Evolutionary conservation across 1,284 basidiomycete genomes (phyloP), one percentile per base, ranked within the genome.

Genomic region (Moesziomyces globuligerus): DNA sequence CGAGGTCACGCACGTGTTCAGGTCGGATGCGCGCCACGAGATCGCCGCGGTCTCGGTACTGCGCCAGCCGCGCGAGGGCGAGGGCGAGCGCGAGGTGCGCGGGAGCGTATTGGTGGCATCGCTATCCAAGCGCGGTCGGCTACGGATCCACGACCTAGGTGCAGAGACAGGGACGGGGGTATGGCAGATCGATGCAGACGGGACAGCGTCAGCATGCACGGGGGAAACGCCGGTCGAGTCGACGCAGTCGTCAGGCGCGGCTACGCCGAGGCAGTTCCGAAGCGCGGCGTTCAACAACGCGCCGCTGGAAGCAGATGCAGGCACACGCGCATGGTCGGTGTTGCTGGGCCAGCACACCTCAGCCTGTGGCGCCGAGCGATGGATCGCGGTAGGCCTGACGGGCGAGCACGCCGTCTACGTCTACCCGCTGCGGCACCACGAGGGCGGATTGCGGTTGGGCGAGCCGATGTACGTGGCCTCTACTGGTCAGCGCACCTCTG

Each of bases 211-310:
- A 4, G 11, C 32, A 17, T 7, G 15, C 32, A 34, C 41, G n/a
- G n/a, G n/a, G n/a, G n/a, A n/a, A n/a, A n/a, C n/a, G n/a, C n/a
- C n/a, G n/a, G n/a, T n/a, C 24, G 41, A 25, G 11, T 25, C 45
- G 26, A 20, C 34, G 4, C 20, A 45, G 48, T 8, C 37, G 34
- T 57, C 60, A 4, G 48, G 55, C 10, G 34, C 48, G 13, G 43
- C 37, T 17, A 60, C 59, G n/a, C 59, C 55, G 7, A 20, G 52
- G 21, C 29, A 24, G 3, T 70, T 48, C 34, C 67, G 67, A 24
- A 65, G 61, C 26, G 52, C 43, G 0, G 61, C 60, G 7, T 70
- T 65, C 53, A 57, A 71, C 57, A 61, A 66, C 29, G 68, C 68
- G 3, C 57, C 58, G 3, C 18, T 44, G 1, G 21, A 25, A 11